Conservation (phyloP, 306 rosid genomes). For the Cajanus cajan region DNA sequence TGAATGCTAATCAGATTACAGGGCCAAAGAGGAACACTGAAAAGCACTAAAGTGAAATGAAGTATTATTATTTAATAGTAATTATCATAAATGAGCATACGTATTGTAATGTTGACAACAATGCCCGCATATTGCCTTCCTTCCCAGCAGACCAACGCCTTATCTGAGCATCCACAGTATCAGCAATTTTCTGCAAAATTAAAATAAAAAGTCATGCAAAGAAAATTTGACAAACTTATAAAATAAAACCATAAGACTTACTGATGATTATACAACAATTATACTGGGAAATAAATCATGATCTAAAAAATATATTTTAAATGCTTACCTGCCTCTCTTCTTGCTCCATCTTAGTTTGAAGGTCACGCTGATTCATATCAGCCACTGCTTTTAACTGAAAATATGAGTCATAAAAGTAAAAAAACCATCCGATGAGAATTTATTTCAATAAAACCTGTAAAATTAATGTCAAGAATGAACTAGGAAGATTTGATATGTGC, state of each 20-base stretch:
- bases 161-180: constrained; percentile 52
- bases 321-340: constrained; percentile 83
- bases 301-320: constrained; percentile 20
- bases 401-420: constrained; percentile 18
- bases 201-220: constrained; percentile 20
- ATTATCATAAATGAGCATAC: constrained; percentile 41
- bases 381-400: constrained; percentile 84
- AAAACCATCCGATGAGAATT: constrained; percentile 8
- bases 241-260: background rate
- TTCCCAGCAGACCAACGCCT: constrained; percentile 90
- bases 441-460: constrained; percentile 16
- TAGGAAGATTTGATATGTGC: constrained; percentile 4
- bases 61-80: background rate
- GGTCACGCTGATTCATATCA: constrained; percentile 88
- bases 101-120: constrained; percentile 71
- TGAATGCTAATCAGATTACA: constrained; percentile 20
- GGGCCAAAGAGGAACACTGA: background rate
- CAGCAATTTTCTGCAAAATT: constrained; percentile 71
- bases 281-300: background rate
- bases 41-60: constrained; percentile 26
- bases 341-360: constrained; percentile 73
- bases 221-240: background rate
- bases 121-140: constrained; percentile 92
- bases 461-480: constrained; percentile 10
- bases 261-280: constrained; percentile 11